A percentile compares a stretch with the other conserved stretches of the same genome.
Evolutionary conservation across 164 flowering plant genomes (phyloP).

Genomic region (Chloranthus sessilifolius): DNA sequence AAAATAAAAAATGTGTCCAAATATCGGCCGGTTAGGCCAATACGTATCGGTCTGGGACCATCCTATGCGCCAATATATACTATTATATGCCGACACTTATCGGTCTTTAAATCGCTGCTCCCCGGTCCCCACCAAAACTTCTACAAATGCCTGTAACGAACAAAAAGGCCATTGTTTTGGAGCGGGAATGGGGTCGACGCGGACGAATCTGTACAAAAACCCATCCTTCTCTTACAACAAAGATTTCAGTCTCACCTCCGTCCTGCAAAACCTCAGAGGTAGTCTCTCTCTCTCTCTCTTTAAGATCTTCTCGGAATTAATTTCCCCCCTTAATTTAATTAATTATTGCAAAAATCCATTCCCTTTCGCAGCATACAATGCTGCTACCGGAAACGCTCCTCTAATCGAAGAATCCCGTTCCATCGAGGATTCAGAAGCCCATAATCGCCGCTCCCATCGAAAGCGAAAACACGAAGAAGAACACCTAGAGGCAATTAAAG

Average conservation of each 20-base stretch:
- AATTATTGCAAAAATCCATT: not conserved
- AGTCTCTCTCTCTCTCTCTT: not conserved
- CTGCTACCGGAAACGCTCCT: constrained; percentile 48
- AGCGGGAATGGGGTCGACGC: constrained; percentile 42
- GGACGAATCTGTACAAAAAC: constrained; percentile 71
- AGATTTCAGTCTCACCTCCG: constrained; percentile 55
- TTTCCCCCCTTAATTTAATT: not conserved
- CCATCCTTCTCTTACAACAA: constrained; percentile 62
- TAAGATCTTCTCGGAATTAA: not conserved
- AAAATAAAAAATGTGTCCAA: no score
- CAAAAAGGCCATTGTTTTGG: no score
- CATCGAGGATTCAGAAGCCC: constrained; percentile 3
- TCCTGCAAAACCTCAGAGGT: constrained; percentile 71
- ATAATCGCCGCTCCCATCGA: constrained; percentile 32
- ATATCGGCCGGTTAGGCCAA: no score
- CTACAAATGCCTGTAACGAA: no score
- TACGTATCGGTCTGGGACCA: no score
- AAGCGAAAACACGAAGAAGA: constrained; percentile 12
- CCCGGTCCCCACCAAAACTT: no score
- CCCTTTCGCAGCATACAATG: constrained; percentile 51
- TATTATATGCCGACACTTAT: no score
- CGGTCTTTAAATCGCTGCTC: no score
- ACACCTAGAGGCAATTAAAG: constrained; percentile 6
- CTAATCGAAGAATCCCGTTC: constrained; percentile 24
- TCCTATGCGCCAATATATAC: no score